phyloP scores from a whole-genome alignment of 352 stramenopile genomes.

The Globisporangium alternatum region DNA sequence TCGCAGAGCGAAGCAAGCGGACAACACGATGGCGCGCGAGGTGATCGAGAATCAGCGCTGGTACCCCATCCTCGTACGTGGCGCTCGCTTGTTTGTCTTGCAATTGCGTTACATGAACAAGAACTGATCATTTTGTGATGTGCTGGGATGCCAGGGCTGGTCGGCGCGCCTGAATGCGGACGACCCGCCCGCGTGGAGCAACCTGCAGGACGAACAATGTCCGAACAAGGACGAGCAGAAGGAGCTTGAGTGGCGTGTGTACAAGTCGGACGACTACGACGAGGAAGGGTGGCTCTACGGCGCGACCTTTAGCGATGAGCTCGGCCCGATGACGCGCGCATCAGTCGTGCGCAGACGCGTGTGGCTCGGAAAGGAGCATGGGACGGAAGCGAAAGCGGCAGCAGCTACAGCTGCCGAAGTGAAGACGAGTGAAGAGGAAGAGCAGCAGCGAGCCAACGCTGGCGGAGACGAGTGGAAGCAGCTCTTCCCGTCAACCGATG shows the following conservation, averaged over 20 bases:
- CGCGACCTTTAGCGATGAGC: conserved; percentile 55
- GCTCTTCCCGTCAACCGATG: conserved; percentile 29
- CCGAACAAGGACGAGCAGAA: conserved; percentile 54
- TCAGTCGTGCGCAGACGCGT: conserved; percentile 79
- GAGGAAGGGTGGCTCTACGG: conserved; percentile 85
- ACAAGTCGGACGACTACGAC: conserved; percentile 83
- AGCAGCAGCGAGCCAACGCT: conserved; percentile 10
- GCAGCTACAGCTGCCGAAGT: conserved; percentile 5
- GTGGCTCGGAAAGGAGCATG: conserved; percentile 53
- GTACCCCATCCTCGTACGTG: conserved; percentile 71
- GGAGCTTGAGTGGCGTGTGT: conserved; percentile 72
- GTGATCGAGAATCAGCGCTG: conserved; percentile 88
- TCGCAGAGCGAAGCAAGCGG: background rate
- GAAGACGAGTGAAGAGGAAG: background rate
- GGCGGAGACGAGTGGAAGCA: conserved; percentile 32
- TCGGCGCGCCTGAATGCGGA: conserved; percentile 60
- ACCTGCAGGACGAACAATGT: conserved; percentile 35
- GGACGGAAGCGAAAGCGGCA: conserved; percentile 27
- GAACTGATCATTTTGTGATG: background rate
- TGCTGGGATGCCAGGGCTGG: conserved; percentile 52
- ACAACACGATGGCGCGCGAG: conserved; percentile 38
- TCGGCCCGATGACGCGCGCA: conserved; percentile 55
- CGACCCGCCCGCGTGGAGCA: conserved; percentile 73
- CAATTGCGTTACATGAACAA: background rate
- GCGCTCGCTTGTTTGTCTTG: background rate